Base-by-base conservation (phyloP, 352 stramenopile species). In the Elongisporangium anandrum region DNA sequence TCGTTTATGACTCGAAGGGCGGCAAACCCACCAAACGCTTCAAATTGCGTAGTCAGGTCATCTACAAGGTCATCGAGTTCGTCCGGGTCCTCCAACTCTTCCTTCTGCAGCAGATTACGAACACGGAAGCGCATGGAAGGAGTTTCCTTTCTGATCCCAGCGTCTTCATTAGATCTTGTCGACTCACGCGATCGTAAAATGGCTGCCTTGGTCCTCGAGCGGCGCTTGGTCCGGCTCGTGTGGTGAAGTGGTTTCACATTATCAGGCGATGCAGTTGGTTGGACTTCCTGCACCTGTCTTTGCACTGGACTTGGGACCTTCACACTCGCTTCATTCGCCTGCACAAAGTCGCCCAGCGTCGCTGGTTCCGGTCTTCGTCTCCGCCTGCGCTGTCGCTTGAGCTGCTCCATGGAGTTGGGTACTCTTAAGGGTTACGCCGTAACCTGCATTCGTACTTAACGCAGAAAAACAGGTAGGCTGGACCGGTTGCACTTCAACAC, bases 41-140 rank as follows among this genome's bases (percentile, higher is more conserved):
- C 21, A 52, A 91, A 78, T 13, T 79, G 69, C 0, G 22, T 29
- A n/a, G 52, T 51, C 21, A 80, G 20, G 57, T 92, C 76, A 4
- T 63, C 59, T 16, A 63, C 50, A 4, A 88, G 45, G 15, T 88
- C 79, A 0, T 72, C 56, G 4, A 63, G 69, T 34, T 92, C 79
- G 53, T 90, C 79, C 0, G 73, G 63, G 49, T 88, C 70, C 53
- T 77, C 66, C 4, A 88, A 38, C 4, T 92, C 77, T 20, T 80
- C 68, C 1, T 58, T 34, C 6, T 69, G 63, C 9, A 87, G 26
- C n/a, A 90, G 56, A 13, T 70, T 72, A 10, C 49, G 53, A 26
- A 77, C 69, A 6, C 54, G 20, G 56, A 83, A 75, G 4, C 23
- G 52, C 48, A 22, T 52, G 20, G 23, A 49, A 16, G 0, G 16